phyloP scores from a whole-genome alignment of 768 basidiomycete genomes.

The Suillus placidus region DNA sequence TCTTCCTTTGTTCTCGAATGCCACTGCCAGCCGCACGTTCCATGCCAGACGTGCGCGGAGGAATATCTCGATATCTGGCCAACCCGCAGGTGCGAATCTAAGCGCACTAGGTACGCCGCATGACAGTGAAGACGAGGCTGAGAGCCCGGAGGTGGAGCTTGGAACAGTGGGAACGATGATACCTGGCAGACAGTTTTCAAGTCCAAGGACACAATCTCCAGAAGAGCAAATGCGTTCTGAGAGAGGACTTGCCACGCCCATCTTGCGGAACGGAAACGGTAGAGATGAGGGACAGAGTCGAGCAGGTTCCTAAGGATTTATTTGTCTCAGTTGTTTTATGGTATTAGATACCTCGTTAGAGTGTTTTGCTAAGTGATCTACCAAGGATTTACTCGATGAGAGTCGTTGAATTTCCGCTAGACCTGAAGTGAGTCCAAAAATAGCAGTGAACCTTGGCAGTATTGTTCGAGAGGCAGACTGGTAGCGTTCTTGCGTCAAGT shows the following conservation, averaged over 20 bases:
- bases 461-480: not conserved
- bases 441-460: not conserved
- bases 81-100: constrained; percentile 16
- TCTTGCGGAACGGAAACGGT: constrained; percentile 52
- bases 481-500: not conserved
- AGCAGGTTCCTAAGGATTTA: not conserved
- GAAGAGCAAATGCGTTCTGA: constrained; percentile 60
- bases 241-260: constrained; percentile 66
- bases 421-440: not conserved
- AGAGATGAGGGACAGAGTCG: constrained; percentile 25
- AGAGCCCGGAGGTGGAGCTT: constrained; percentile 49
- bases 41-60: constrained; percentile 74
- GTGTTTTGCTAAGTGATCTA: not conserved
- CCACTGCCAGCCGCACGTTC: constrained; percentile 85
- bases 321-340: not conserved
- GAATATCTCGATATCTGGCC: constrained; percentile 35
- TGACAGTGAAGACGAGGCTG: constrained; percentile 44
- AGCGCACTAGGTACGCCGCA: constrained; percentile 36
- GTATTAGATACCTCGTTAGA: constrained; percentile 6
- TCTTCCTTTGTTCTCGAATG: constrained; percentile 90
- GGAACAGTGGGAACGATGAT: constrained; percentile 26
- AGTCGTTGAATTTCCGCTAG: not conserved
- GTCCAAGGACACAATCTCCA: constrained; percentile 25
- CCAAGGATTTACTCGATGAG: not conserved
- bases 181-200: constrained; percentile 18